Conservation (phyloP, 2,329 filamentous ascomycete species). For the Elsinoe australis region DNA sequence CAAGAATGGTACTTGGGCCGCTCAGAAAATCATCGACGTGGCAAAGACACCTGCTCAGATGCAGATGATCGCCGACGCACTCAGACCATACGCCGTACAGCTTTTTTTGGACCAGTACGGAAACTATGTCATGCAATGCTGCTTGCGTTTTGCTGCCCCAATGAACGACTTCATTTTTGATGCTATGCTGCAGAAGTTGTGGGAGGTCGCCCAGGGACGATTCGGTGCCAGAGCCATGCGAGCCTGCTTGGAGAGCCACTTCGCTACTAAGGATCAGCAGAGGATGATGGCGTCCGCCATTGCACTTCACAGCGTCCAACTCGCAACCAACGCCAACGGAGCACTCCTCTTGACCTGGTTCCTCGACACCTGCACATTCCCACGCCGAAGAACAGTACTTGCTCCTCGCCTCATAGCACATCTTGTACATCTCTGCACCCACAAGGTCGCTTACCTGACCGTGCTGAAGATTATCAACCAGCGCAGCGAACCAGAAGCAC, state of each 20-base stretch:
- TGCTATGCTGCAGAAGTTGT: constrained; percentile 87
- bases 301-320: constrained; percentile 90
- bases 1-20: constrained; percentile 99
- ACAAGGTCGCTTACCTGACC: constrained; percentile 96
- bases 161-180: constrained; percentile 98
- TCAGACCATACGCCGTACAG: constrained; percentile 79
- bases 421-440: constrained; percentile 89
- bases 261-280: constrained; percentile 90
- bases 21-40: constrained; percentile 98
- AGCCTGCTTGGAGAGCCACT: constrained; percentile 91
- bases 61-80: constrained; percentile 71
- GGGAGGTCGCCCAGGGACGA: constrained; percentile 85
- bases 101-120: constrained; percentile 96
- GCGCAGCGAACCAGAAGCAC: constrained; percentile 84
- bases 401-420: constrained; percentile 88
- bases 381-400: constrained; percentile 79
- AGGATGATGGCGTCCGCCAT: constrained; percentile 89
- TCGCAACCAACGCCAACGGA: constrained; percentile 93
- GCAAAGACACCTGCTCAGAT: constrained; percentile 80
- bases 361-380: constrained; percentile 94
- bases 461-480: constrained; percentile 98
- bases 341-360: constrained; percentile 94
- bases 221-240: constrained; percentile 95
- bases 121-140: constrained; percentile 96
- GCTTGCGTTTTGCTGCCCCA: constrained; percentile 79